Conservation (phyloP, 768 basidiomycete genomes). For the Boletus eberwhitei region DNA sequence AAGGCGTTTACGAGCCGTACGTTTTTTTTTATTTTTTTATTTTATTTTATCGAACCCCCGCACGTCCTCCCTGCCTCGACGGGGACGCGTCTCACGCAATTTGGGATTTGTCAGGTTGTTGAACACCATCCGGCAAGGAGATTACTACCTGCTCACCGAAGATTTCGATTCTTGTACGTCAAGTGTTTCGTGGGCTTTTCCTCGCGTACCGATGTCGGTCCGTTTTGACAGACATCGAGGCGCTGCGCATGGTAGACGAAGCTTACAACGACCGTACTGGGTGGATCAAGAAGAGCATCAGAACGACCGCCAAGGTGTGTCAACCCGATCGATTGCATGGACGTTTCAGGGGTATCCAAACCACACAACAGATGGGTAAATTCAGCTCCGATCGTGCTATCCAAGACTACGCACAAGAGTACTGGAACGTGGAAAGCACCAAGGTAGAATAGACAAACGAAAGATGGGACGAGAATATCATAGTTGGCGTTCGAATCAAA, state of each 20-base stretch:
- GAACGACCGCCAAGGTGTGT: constrained; percentile 70
- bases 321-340: constrained; percentile 48
- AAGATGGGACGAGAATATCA: neutral
- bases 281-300: constrained; percentile 91
- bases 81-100: constrained; percentile 11
- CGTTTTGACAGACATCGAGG: constrained; percentile 62
- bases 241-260: constrained; percentile 83
- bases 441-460: constrained; percentile 25
- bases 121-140: constrained; percentile 72
- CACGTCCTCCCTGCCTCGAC: neutral
- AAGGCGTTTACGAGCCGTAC: constrained; percentile 79
- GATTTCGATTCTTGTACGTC: constrained; percentile 93
- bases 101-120: constrained; percentile 47
- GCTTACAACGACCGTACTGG: constrained; percentile 79
- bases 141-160: constrained; percentile 82
- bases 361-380: constrained; percentile 75
- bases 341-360: constrained; percentile 51
- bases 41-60: too few relatives aligned
- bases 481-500: constrained; percentile 7
- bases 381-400: constrained; percentile 95
- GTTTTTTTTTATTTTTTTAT: constrained; percentile 23
- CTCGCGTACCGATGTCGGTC: neutral
- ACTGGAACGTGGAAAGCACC: constrained; percentile 69
- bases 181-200: neutral
- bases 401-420: constrained; percentile 86